Evolutionary conservation across 139 green algal genomes (phyloP).

Genomic region (Picochlorum sp.): DNA sequence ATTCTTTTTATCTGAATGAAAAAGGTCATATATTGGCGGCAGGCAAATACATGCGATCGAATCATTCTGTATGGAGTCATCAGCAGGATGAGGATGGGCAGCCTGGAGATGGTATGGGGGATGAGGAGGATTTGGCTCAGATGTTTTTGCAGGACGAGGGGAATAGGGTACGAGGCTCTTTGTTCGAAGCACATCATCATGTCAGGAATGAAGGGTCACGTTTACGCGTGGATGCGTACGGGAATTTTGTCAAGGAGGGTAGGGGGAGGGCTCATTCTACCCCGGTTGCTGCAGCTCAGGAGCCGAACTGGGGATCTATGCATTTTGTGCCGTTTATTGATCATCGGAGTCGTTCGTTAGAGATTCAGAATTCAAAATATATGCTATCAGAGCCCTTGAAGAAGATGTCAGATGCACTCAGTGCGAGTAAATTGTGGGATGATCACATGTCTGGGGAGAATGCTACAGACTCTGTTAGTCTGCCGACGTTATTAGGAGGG

Average conservation of each 20-base stretch:
- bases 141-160: too few species aligned
- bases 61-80: too few species aligned
- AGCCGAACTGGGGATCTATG: neutral
- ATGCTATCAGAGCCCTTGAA: constrained; percentile 1
- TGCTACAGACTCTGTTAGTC: neutral
- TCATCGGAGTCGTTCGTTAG: neutral
- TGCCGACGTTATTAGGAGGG: neutral
- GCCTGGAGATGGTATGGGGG: too few species aligned
- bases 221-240: too few species aligned
- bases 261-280: too few species aligned
- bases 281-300: neutral
- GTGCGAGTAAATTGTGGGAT: neutral
- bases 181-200: too few species aligned
- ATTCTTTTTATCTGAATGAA: constrained; percentile 55
- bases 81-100: too few species aligned
- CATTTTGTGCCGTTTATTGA: neutral
- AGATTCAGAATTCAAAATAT: constrained; percentile 4
- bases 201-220: too few species aligned
- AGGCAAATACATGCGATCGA: neutral
- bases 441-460: neutral
- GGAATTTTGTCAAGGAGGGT: too few species aligned
- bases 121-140: too few species aligned
- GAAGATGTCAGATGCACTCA: neutral
- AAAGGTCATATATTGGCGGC: constrained; percentile 18
- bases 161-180: too few species aligned